These are phyloP conservation scores for Fusarium sp. DNA, from an alignment of 2,329 filamentous ascomycete genomes.

Conservation along the genomic window DNA sequence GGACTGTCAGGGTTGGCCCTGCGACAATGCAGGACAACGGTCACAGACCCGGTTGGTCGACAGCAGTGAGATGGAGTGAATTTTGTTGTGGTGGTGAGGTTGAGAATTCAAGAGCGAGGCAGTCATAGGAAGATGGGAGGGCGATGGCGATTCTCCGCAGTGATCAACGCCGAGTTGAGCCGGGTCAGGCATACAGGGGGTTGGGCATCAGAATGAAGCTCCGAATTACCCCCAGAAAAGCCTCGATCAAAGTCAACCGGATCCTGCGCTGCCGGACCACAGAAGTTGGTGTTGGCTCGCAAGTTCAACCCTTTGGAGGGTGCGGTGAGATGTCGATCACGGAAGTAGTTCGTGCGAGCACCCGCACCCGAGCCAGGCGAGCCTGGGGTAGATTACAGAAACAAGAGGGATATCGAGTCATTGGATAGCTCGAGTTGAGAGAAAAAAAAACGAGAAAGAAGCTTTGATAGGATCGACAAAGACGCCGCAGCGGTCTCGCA, in stretches of 20 bases:
- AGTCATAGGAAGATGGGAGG: slow-evolving; percentile 2
- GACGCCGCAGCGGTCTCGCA: slow-evolving; percentile 24
- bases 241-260: slow-evolving; percentile 1
- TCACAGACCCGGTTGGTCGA: slow-evolving; percentile 40
- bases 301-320: slow-evolving; percentile 10
- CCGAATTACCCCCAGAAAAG: slow-evolving; percentile 9
- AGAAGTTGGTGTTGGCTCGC: slow-evolving; percentile 3
- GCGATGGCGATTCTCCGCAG: slow-evolving; percentile 18
- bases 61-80: slow-evolving; percentile 29
- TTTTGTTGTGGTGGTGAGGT: slow-evolving; percentile 9
- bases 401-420: slow-evolving; percentile 21
- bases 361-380: slow-evolving; percentile 25
- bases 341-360: slow-evolving; percentile 18
- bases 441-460: slow-evolving; percentile 5
- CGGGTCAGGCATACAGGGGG: slow-evolving; percentile 19
- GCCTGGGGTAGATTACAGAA: slow-evolving; percentile 9
- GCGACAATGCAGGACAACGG: slow-evolving; percentile 34
- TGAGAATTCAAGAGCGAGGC: not conserved
- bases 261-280: not conserved
- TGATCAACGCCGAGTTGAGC: slow-evolving; percentile 33
- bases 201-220: slow-evolving; percentile 20
- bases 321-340: slow-evolving; percentile 32
- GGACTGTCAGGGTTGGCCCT: slow-evolving; percentile 38
- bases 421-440: slow-evolving; percentile 24
- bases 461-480: slow-evolving; percentile 47